Conservation (phyloP, 1,284 basidiomycete species). For the Pseudozyma tsukubaensis region DNA sequence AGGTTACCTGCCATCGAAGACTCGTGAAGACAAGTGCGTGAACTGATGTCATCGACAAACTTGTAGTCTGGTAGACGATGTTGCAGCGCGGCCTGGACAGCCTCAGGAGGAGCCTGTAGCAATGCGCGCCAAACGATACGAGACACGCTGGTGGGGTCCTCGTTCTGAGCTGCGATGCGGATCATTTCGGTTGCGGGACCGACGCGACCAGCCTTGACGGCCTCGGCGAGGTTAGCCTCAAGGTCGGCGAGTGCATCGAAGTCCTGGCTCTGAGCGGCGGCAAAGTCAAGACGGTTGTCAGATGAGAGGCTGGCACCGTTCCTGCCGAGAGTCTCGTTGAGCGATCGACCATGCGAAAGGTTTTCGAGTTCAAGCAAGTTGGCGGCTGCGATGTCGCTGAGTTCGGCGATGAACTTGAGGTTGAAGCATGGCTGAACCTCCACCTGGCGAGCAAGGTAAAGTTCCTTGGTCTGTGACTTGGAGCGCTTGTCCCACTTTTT, state of each 20-base stretch:
- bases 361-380: conserved; percentile 93
- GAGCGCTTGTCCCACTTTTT: conserved; percentile 99
- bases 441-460: conserved; percentile 95
- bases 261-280: conserved; percentile 57
- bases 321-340: conserved; percentile 29
- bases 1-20: conserved; percentile 85
- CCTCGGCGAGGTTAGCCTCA: conserved; percentile 58
- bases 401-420: conserved; percentile 94
- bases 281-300: conserved; percentile 65
- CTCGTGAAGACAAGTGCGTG: conserved; percentile 92
- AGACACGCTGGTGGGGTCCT: conserved; percentile 58
- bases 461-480: conserved; percentile 92
- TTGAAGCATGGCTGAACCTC: conserved; percentile 87
- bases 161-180: conserved; percentile 53
- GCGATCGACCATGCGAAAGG: conserved; percentile 59
- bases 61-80: conserved; percentile 77
- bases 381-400: conserved; percentile 92
- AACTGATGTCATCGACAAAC: conserved; percentile 97
- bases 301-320: conserved; percentile 46
- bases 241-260: conserved; percentile 62
- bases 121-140: conserved; percentile 66
- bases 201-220: conserved; percentile 55
- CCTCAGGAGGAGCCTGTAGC: conserved; percentile 51
- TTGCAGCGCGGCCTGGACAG: conserved; percentile 58
- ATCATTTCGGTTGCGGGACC: conserved; percentile 57